Evolutionary conservation across 2,329 filamentous ascomycete genomes (phyloP).

Genomic region (Hypomyces perniciosus): DNA sequence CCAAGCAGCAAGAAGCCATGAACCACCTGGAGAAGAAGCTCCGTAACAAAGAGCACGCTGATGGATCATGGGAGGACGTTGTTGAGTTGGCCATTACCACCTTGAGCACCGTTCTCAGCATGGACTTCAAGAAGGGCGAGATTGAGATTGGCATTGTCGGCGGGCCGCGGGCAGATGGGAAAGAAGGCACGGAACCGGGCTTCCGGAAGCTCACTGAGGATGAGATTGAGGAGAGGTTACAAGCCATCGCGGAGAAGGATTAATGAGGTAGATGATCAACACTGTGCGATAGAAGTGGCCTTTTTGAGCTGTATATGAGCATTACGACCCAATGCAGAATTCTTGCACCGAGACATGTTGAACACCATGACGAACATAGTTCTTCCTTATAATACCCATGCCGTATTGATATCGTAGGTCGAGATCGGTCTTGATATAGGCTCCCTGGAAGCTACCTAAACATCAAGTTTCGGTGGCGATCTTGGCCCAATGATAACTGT

Average conservation of each 20-base stretch:
- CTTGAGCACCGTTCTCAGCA: conserved; percentile 91
- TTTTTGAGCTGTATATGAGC: too few relatives aligned
- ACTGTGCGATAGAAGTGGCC: too few relatives aligned
- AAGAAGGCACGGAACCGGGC: conserved; percentile 69
- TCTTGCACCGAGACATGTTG: too few relatives aligned
- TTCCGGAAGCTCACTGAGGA: conserved; percentile 93
- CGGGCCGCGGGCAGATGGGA: conserved; percentile 73
- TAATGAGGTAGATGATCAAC: conserved; percentile 40
- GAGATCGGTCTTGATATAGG: too few relatives aligned
- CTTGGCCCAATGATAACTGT: too few relatives aligned
- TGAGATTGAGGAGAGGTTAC: conserved; percentile 96
- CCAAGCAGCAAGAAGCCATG: conserved; percentile 97
- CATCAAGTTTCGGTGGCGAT: too few relatives aligned
- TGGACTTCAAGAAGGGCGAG: conserved; percentile 99
- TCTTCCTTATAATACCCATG: too few relatives aligned
- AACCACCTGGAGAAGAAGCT: conserved; percentile 99
- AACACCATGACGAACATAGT: too few relatives aligned
- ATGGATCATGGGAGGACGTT: conserved; percentile 93
- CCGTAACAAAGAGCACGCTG: conserved; percentile 94
- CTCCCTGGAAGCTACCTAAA: too few relatives aligned
- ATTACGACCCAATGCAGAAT: too few relatives aligned
- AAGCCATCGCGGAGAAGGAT: conserved; percentile 98
- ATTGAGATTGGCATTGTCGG: conserved; percentile 97
- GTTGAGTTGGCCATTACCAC: conserved; percentile 95
- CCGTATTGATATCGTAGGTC: too few relatives aligned